Evolutionary conservation across 2,329 filamentous ascomycete species (phyloP), one percentile per base, ranked within the genome.

Genomic region (Chrysoporthe cubensis): DNA sequence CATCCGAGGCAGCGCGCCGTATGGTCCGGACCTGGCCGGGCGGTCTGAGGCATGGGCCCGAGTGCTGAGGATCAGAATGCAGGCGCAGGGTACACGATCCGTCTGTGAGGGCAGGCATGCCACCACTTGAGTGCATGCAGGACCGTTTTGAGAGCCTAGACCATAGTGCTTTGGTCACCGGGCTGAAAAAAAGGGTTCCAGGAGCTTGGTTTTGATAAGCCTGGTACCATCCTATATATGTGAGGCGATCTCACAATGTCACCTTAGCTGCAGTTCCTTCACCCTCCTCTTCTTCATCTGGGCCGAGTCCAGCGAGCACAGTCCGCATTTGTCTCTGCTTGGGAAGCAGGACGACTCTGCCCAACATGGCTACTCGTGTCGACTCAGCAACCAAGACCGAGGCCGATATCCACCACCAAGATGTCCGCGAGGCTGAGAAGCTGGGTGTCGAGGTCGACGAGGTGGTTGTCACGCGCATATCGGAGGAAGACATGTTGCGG

Each of bases 401-500:
- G 37, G 57, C 66, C 48, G 69, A 73, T 56, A 61, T 74, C 63
- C 70, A 72, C 64, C 71, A 72, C 60, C 73, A 75, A 61, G 72
- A 75, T 67, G 71, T 75, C 52, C 73, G 71, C 26, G 74, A 78
- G 63, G 74, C 74, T 37, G 74, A 78, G 21, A 75, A 76, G 69
- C 70, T 73, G 34, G 75, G 76, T 21, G 71, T 75, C 63, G 75
- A 80, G 66, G 74, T 82, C 4, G 81, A 84, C 65, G 82, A 84
- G 70, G 76, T 82, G 3, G 78, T 78, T 34, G 78, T 82, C 42
- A 80, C 80, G 21, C 78, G 80, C 18, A 76, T 84, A 40, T 81
- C 81, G 0, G 82, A 84, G 42, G 82, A 83, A 13, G 80, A 83
- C 69, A 68, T 84, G 18, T 78, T 78, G 68, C 75, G 73, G 9